phyloP scores from a whole-genome alignment of 1,139 yeast species.

The Maudiozyma humilis region DNA sequence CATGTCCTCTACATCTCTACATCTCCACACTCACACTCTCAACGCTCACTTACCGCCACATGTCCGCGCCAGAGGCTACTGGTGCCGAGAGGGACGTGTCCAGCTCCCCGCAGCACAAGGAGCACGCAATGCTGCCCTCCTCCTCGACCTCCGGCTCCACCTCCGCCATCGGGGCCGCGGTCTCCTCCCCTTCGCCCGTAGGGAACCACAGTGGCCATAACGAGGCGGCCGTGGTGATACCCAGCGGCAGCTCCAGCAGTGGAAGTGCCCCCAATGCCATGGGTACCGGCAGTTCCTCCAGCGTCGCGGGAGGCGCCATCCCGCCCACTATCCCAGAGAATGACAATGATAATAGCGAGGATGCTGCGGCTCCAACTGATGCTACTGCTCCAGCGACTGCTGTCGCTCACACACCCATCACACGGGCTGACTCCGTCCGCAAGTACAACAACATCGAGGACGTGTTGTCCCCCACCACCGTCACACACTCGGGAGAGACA shows the following conservation, averaged over 20 bases:
- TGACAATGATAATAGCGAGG: background rate
- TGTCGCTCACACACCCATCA: background rate
- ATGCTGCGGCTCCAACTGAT: background rate
- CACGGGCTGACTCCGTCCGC: constrained; percentile 2
- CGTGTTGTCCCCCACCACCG: constrained; percentile 8
- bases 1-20: background rate
- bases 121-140: no score
- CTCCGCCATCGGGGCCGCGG: no score
- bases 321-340: background rate
- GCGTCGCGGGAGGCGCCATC: background rate
- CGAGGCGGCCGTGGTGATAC: no score
- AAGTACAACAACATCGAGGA: constrained; percentile 9
- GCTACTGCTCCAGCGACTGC: background rate
- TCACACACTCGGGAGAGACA: background rate
- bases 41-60: background rate
- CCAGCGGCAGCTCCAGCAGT: background rate
- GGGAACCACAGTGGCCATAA: no score
- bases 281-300: background rate
- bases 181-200: no score
- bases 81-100: background rate
- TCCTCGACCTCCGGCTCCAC: no score
- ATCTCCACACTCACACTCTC: background rate
- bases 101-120: background rate
- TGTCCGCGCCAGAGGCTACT: background rate
- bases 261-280: background rate